Conservation (phyloP, 2,329 filamentous ascomycete genomes). For the Periconia digitata region DNA sequence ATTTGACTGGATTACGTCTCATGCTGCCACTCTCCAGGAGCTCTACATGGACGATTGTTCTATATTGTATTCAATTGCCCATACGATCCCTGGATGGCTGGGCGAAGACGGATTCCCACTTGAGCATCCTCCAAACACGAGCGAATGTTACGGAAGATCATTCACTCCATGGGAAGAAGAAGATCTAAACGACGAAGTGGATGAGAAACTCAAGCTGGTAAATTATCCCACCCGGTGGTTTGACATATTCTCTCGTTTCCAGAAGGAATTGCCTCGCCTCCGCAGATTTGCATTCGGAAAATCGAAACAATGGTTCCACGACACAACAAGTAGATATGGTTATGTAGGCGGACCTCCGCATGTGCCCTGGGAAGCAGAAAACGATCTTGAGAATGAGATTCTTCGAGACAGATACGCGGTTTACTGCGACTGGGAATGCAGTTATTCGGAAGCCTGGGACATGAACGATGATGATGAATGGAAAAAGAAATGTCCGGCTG, state of each 20-base stretch:
- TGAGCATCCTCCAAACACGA: not conserved
- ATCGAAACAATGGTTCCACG: conserved; percentile 8
- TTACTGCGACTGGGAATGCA: conserved; percentile 5
- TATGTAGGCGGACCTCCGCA: conserved; percentile 1
- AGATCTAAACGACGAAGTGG: not conserved
- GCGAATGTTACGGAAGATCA: not conserved
- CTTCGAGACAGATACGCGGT: conserved; percentile 4
- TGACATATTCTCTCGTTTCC: conserved; percentile 7
- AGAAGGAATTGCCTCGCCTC: not conserved
- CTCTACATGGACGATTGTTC: conserved; percentile 12
- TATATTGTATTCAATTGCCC: conserved; percentile 6
- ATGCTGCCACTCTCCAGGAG: conserved; percentile 4
- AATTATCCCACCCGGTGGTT: conserved; percentile 6
- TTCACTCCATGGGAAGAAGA: not conserved
- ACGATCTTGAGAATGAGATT: conserved; percentile 5
- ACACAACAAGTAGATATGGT: not conserved
- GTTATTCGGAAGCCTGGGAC: conserved; percentile 9
- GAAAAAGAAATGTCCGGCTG: not conserved
- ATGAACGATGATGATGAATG: not conserved
- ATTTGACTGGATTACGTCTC: conserved; percentile 11
- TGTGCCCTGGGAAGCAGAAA: conserved; percentile 11
- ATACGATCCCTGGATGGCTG: conserved; percentile 2
- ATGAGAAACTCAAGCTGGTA: not conserved
- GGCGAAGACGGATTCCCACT: conserved; percentile 7
- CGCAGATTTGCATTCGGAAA: conserved; percentile 8